Base-by-base conservation (phyloP, 345 rosid species). In the Theobroma cacao region DNA sequence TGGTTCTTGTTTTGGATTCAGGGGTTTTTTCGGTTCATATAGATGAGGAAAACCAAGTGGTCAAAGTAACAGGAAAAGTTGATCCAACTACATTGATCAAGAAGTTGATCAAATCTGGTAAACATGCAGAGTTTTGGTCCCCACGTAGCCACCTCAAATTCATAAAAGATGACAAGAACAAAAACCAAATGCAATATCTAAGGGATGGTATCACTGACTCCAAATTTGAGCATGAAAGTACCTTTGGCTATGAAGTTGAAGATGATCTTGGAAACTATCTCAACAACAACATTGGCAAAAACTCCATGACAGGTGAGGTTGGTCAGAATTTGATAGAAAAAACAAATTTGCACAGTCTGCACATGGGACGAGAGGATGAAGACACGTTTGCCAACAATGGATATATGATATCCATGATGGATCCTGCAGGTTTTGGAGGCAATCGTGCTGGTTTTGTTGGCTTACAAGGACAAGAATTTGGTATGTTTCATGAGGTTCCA, bases 11-110 rank as follows among this genome's bases (percentile, higher is more conserved):
- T 73, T 12, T 65, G 79, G 72, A 30, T 80, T 78, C 84, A 91
- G 92, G 94, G 60, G 94, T 93, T 56, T 88, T 85, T 81, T 82
- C 85, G 15, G 92, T 93, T 43, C 80, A 86, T 41, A 85, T 91
- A 50, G 89, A 90, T 81, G 72, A 76, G 56, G 91, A 90, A 22
- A 80, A 86, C 34, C 86, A 87, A 73, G 40, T 80, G 70, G 96
- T 90, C 71, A 80, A 77, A 4, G 92, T 93, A 41, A 87, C 83
- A 65, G 98, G 96, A 9, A 82, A 61, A 66, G 88, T 90, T 64
- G 88, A 86, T 78, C 79, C 92, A 34, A 85, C 78, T 45, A 70
- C 59, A 78, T 76, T 91, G 61, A 70, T 91, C 36, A 87, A 85
- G 81, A 90, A 79, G 87, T 74, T 93, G 81, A 78, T 50, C 62